Evolutionary conservation across 2,329 filamentous ascomycete species (phyloP), one percentile per base, ranked within the genome.

Genomic region (Ceratocystis variospora): DNA sequence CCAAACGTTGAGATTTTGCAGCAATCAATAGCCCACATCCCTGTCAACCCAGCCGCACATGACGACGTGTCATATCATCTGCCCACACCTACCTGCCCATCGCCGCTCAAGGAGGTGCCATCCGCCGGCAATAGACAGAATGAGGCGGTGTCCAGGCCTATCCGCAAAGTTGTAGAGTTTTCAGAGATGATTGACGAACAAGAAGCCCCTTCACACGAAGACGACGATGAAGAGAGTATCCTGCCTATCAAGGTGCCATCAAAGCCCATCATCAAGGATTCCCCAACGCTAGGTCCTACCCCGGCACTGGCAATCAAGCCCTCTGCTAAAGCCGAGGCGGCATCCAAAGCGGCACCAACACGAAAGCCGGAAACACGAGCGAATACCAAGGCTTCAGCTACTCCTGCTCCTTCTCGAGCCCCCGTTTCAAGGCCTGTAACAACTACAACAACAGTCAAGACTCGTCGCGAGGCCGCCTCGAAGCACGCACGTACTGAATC

Each of bases 61-160:
- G 22, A 64, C 10, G 65, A 53, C 19, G 22, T 61, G 50, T 78
- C 80, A 1, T 76, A 79, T 1, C 77, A 80, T 1, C 72, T 81
- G 1, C 79, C 80, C 0, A 73, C 76, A 45, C 77, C 78, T 1
- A 79, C 76, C 17, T 79, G 78, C 61, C 69, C 81, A 61, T 80
- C 77, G 61, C 82, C 83, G 0, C 75, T 86, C 0, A 79, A 79
- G 62, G 79, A 82, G 67, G 81, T 79, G 1, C 75, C 75, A 10
- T 77, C 80, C 1, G 80, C 80, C 0, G 81, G 79, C 2, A 84
- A 84, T 70, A 69, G 76, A 69, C 73, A 77, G 44, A 50, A 62
- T 55, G 69, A 69, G 22, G 72, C 71, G 33, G 61, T 69, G 7
- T 66, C 68, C 3, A 70, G 76, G 33, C 44, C 44, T 53, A n/a